These are phyloP conservation scores for Eimeria maxima DNA, from an alignment of 169 alveolate species.

Conservation along the genomic window DNA sequence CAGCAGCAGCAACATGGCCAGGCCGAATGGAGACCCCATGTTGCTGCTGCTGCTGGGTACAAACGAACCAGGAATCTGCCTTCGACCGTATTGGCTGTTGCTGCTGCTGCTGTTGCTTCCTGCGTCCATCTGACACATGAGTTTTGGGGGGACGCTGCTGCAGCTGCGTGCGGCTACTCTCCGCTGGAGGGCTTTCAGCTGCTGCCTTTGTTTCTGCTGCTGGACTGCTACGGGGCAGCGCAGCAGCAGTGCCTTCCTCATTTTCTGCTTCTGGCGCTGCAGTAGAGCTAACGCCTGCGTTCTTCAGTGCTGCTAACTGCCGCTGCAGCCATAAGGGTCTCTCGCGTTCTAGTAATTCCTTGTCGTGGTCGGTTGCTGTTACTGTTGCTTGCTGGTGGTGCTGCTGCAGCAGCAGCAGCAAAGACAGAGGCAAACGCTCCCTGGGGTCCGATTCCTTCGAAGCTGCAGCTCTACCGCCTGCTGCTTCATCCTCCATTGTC, in stretches of 20 bases:
- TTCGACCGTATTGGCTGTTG: background rate
- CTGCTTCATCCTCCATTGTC: background rate
- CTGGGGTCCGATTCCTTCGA: background rate
- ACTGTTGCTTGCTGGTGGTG: conserved; percentile 23
- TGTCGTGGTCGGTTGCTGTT: background rate
- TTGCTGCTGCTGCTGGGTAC: background rate
- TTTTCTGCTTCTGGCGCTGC: background rate
- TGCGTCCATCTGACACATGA: background rate
- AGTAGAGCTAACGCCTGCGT: no score
- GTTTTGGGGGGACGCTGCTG: background rate
- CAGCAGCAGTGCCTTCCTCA: background rate
- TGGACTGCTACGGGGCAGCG: background rate
- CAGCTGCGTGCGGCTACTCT: conserved; percentile 17
- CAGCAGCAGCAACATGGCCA: background rate
- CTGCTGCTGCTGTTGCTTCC: background rate
- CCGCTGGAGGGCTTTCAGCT: background rate
- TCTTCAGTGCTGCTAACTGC: conserved; percentile 13
- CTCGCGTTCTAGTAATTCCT: background rate
- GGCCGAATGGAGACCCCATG: background rate
- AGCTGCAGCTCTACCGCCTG: background rate
- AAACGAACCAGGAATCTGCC: background rate
- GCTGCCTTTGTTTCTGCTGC: background rate
- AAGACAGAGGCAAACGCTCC: background rate
- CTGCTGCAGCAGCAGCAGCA: background rate
- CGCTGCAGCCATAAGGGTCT: conserved; percentile 26